Evolutionary conservation across 345 rosid species (phyloP).

Genomic region (Anacardium occidentale): DNA sequence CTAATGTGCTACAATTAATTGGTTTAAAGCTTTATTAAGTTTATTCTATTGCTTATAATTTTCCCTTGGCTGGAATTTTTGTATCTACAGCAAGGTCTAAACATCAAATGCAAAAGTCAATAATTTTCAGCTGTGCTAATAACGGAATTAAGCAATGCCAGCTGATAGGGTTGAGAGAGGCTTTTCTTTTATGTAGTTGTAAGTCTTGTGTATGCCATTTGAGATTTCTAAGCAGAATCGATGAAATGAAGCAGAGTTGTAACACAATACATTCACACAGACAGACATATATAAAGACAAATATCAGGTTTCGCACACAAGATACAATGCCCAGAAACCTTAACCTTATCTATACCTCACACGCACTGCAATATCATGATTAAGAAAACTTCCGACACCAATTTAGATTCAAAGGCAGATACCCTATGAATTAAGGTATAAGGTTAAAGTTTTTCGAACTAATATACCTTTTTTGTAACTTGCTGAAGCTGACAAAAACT

Average conservation of each 20-base stretch:
- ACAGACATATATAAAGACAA: background rate
- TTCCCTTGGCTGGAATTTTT: no score
- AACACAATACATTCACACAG: background rate
- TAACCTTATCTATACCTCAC: no score
- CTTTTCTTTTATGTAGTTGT: background rate
- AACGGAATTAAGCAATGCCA: background rate
- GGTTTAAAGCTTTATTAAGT: no score
- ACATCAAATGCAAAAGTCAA: background rate
- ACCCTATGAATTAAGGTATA: background rate
- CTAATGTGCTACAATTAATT: no score
- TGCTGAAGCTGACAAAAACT: conserved; percentile 87
- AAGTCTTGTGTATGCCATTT: background rate
- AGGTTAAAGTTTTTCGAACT: background rate
- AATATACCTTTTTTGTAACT: conserved; percentile 65
- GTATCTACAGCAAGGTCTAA: no score
- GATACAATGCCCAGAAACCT: no score
- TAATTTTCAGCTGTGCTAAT: no score
- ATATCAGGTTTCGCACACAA: background rate
- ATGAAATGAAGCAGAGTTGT: background rate
- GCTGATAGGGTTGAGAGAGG: background rate
- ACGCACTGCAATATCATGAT: background rate
- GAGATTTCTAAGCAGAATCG: background rate
- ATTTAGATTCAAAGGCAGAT: background rate
- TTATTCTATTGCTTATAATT: background rate
- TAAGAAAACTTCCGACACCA: background rate